Conservation (phyloP, 75 land plant species). For the Picea glauca region DNA sequence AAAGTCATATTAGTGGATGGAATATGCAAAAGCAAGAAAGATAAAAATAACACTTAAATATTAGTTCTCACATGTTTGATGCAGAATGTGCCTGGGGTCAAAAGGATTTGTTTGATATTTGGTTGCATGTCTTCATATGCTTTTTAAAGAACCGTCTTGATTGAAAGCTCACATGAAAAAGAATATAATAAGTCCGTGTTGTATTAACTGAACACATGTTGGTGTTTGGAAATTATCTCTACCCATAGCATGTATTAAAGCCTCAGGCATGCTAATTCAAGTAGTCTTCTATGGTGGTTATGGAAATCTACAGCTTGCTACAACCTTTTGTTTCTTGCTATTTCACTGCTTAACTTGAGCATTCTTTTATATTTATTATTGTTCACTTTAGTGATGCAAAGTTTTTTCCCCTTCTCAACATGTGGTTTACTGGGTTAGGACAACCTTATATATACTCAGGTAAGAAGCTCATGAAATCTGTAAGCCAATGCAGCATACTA, state of each 20-base stretch:
- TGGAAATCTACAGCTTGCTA: slow-evolving; percentile 5
- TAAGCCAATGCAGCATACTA: no score
- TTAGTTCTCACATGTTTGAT: background rate
- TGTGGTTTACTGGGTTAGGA: no score
- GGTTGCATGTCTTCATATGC: background rate
- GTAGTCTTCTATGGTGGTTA: background rate
- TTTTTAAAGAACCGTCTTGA: background rate
- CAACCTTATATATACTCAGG: no score
- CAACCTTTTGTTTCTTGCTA: background rate
- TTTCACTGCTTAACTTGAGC: background rate
- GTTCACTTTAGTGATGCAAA: no score
- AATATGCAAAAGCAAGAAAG: background rate
- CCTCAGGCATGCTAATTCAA: background rate
- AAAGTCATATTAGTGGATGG: background rate
- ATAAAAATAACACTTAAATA: background rate
- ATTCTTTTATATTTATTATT: no score
- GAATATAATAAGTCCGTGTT: background rate
- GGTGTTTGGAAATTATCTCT: background rate
- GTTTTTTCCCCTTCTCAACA: no score
- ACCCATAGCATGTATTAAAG: background rate
- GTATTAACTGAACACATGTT: background rate
- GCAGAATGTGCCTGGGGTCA: background rate
- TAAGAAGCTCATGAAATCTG: no score
- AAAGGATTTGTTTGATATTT: background rate
- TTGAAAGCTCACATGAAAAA: background rate